Evolutionary conservation across 768 basidiomycete species (phyloP), one percentile per base, ranked within the genome.

Genomic region (Kwoniella dejecticola): DNA sequence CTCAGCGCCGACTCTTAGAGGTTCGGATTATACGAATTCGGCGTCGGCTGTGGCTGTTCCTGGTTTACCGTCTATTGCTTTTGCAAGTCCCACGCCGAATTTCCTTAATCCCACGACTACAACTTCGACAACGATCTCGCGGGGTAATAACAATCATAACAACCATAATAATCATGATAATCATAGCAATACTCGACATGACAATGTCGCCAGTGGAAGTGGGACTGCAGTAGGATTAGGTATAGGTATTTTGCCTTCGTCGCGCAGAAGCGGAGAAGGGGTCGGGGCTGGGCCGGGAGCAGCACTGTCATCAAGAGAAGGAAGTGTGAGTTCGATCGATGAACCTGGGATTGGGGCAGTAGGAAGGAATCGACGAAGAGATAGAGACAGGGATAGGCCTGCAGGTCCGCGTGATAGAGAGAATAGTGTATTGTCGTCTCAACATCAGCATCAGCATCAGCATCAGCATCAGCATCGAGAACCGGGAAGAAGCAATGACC

Each of bases 1-100:
- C 12, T 59, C 63, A 1, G 57, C 47, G 21, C 63, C 57, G 21
- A 21, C 48, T 31, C n/a, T 50, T n/a, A 30, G 48, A 30, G 2
- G 45, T 52, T 21, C 30, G 40, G 15, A 55, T n/a, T n/a, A 56
- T 31, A 10, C 30, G 36, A 31, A 57, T 47, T 19, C 29, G 29
- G 42, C 38, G 27, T 3, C 10, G 31, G n/a, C n/a, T 50, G 23
- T 40, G 12, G 21, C 30, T 38, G 52, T 40, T 7, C 60, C 60
- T 31, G 62, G 62, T 36, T 44, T 64, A 30, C 57, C 63, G 2
- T 36, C 31, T 24, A 36, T 50, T 27, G 60, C 56, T 4, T 66
- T 66, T 56, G 45, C 52, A 13, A 21, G n/a, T 29, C 38, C 41
- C 21, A 47, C 38, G 7, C 59, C 60, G 0, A 66, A 62, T 42